These are phyloP conservation scores for Fusarium ramigenum DNA, from an alignment of 2,329 filamentous ascomycete genomes.

Conservation along the genomic window DNA sequence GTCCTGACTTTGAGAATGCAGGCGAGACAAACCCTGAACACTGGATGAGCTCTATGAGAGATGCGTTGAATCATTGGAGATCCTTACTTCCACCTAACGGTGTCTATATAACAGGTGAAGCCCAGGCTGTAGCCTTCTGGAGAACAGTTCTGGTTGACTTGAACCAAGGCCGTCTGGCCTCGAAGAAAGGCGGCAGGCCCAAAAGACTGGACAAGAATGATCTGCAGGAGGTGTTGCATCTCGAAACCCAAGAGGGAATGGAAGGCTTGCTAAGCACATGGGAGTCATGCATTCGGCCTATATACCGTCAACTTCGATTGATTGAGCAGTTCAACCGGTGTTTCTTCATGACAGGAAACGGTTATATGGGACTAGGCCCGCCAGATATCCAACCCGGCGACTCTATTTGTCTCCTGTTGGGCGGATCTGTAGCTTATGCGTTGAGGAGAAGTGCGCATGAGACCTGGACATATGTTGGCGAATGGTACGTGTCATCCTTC, in stretches of 20 bases:
- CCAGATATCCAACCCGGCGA: neutral
- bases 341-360: neutral
- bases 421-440: neutral
- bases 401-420: neutral
- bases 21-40: neutral
- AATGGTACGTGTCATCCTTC: neutral
- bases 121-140: neutral
- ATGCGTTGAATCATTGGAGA: neutral
- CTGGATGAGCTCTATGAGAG: neutral
- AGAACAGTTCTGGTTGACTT: slow-evolving; percentile 7
- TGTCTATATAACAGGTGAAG: neutral
- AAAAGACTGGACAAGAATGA: neutral
- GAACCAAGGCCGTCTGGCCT: neutral
- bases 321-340: slow-evolving; percentile 10
- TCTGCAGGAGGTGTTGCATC: neutral
- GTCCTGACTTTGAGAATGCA: neutral
- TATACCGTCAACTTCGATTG: neutral
- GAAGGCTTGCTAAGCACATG: neutral
- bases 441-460: neutral
- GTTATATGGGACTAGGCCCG: neutral
- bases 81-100: neutral
- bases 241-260: neutral
- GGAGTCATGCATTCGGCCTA: neutral
- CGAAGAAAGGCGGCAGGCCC: neutral
- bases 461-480: slow-evolving; percentile 2